phyloP scores from a whole-genome alignment of 2,329 filamentous ascomycete species.

The Verticillium albo-atrum region DNA sequence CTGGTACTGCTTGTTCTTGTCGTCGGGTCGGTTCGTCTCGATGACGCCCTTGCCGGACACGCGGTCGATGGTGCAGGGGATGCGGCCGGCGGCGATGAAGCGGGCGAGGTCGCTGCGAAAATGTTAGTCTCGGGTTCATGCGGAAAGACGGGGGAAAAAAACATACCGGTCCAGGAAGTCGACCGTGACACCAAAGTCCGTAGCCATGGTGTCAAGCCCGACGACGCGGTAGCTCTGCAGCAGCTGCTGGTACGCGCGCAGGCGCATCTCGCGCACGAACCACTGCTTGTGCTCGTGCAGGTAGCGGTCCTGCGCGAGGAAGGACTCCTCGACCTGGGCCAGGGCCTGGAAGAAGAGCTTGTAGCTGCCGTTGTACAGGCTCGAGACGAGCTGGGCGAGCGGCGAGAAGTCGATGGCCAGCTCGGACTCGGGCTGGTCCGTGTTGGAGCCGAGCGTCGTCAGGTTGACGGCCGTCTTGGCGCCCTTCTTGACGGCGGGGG shows the following conservation, averaged over 20 bases:
- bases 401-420: conserved; percentile 83
- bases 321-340: conserved; percentile 85
- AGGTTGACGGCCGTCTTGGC: conserved; percentile 72
- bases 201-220: conserved; percentile 94
- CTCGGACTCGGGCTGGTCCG: conserved; percentile 73
- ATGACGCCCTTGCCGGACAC: conserved; percentile 96
- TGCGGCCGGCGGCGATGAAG: conserved; percentile 91
- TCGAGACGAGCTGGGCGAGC: conserved; percentile 81
- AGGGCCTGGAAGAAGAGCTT: conserved; percentile 89
- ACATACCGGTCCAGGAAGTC: conserved; percentile 91
- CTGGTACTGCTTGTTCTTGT: conserved; percentile 99
- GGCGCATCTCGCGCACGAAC: conserved; percentile 98
- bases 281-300: conserved; percentile 92
- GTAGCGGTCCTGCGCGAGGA: conserved; percentile 91
- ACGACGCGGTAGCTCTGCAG: conserved; percentile 97
- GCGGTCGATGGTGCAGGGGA: conserved; percentile 95
- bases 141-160: background rate
- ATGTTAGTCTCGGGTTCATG: conserved; percentile 1
- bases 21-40: conserved; percentile 94
- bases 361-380: conserved; percentile 91
- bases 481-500: conserved; percentile 45
- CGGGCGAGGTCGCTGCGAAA: conserved; percentile 76
- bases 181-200: conserved; percentile 92
- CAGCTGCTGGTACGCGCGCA: conserved; percentile 93
- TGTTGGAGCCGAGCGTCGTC: conserved; percentile 69